Evolutionary conservation across 495 filamentous ascomycete genomes (phyloP).

Genomic region (Xylaria bambusicola): DNA sequence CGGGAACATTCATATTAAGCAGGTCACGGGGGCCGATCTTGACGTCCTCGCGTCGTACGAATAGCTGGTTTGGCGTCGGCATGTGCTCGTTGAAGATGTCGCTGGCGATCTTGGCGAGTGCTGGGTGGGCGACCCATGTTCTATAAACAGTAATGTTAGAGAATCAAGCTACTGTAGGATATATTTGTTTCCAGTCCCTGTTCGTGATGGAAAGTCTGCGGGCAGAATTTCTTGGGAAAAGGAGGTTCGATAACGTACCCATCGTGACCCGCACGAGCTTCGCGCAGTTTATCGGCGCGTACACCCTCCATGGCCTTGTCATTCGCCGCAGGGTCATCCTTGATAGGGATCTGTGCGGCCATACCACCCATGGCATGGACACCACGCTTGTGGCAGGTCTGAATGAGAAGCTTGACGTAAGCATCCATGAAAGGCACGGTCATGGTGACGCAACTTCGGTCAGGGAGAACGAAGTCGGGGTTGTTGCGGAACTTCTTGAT

Average conservation of each 20-base stretch:
- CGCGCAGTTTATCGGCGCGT: constrained; percentile 91
- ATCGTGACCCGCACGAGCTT: constrained; percentile 94
- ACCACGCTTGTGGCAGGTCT: constrained; percentile 92
- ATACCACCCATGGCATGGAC: constrained; percentile 99
- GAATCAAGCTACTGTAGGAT: neutral
- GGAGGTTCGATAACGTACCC: constrained; percentile 50
- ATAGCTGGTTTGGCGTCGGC: constrained; percentile 98
- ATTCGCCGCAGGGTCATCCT: constrained; percentile 86
- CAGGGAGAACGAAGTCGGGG: constrained; percentile 88
- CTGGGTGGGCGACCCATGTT: constrained; percentile 95
- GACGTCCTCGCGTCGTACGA: constrained; percentile 87
- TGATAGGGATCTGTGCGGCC: constrained; percentile 99
- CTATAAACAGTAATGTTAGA: constrained; percentile 21
- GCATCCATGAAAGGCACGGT: constrained; percentile 98
- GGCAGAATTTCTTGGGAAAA: neutral
- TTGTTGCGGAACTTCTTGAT: constrained; percentile 99
- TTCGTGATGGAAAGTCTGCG: neutral
- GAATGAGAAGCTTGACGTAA: constrained; percentile 93
- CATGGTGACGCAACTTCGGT: constrained; percentile 92
- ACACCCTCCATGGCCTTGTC: constrained; percentile 94
- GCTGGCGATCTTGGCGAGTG: constrained; percentile 81
- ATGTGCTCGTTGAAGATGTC: constrained; percentile 99
- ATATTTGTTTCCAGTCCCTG: neutral
- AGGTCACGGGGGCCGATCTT: constrained; percentile 84
- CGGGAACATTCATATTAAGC: constrained; percentile 97